Evolutionary conservation across 2,329 filamentous ascomycete species (phyloP).

Genomic region (Aspergillus spinulosporus): DNA sequence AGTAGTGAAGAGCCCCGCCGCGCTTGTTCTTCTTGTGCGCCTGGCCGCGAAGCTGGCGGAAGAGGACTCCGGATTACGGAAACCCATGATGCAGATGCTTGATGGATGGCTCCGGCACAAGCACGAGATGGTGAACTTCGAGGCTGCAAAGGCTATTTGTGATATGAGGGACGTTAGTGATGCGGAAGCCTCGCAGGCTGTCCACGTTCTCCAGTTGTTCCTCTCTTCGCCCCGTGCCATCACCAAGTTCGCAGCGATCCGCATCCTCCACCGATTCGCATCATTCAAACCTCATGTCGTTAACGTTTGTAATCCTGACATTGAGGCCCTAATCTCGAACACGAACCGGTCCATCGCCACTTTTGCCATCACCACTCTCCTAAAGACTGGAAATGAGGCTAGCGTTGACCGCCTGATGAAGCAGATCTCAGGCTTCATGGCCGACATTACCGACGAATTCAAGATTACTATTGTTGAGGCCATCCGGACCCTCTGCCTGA

Average conservation of each 20-base stretch:
- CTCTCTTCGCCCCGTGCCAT: conserved; percentile 91
- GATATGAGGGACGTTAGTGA: conserved; percentile 92
- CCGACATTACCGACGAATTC: conserved; percentile 98
- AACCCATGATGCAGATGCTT: conserved; percentile 95
- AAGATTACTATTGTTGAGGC: conserved; percentile 99
- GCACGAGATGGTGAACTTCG: conserved; percentile 99
- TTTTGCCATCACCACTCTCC: conserved; percentile 94
- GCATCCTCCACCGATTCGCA: conserved; percentile 93
- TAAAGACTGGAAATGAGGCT: conserved; percentile 97
- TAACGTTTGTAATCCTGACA: conserved; percentile 92
- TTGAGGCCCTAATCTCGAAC: conserved; percentile 95
- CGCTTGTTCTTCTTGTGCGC: conserved; percentile 86
- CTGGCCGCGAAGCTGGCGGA: conserved; percentile 91
- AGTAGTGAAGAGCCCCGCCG: conserved; percentile 91
- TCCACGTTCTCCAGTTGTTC: conserved; percentile 95
- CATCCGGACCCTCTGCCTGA: conserved; percentile 91
- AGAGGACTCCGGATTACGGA: conserved; percentile 83
- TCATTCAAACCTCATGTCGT: conserved; percentile 94
- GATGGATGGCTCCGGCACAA: conserved; percentile 97
- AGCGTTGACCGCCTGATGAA: conserved; percentile 98
- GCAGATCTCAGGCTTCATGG: conserved; percentile 97
- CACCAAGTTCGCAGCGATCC: conserved; percentile 95
- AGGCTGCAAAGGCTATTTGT: conserved; percentile 97
- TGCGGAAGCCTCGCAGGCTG: conserved; percentile 83
- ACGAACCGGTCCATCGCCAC: conserved; percentile 96